These are phyloP conservation scores for Solanum ahanhuiri DNA, from an alignment of 257 asterid species.

Conservation along the genomic window DNA sequence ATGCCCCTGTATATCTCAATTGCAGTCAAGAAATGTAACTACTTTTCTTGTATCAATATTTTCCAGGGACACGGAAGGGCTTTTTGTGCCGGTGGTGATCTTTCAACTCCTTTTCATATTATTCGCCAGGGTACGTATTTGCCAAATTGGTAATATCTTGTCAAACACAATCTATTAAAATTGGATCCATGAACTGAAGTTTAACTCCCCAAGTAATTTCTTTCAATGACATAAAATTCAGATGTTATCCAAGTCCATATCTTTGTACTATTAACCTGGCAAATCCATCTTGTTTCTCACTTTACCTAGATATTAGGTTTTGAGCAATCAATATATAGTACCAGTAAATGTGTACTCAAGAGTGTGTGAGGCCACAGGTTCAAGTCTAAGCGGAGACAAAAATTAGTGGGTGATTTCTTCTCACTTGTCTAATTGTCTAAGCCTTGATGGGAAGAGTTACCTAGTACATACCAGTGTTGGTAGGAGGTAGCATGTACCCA, in stretches of 20 bases:
- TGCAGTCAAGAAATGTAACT: background rate
- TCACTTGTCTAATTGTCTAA: too few species aligned
- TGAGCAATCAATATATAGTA: background rate
- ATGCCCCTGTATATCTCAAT: background rate
- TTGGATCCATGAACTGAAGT: background rate
- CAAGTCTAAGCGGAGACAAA: background rate
- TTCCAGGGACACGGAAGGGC: slow-evolving; percentile 76
- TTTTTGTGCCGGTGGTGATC: slow-evolving; percentile 98
- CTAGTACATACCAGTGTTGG: too few species aligned
- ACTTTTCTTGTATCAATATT: background rate
- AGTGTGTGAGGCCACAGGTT: background rate
- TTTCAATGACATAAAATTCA: background rate
- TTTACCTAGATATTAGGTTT: background rate
- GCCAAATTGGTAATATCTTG: background rate
- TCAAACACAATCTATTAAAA: background rate
- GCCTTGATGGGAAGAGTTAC: too few species aligned
- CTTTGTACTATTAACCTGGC: background rate
- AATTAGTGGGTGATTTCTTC: background rate
- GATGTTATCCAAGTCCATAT: background rate
- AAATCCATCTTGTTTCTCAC: background rate
- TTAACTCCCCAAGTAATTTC: background rate
- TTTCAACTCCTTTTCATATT: slow-evolving; percentile 14
- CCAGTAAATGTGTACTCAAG: background rate
- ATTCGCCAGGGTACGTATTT: slow-evolving; percentile 21
- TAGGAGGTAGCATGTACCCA: too few species aligned